Conservation (phyloP, 139 green algal species). For the Axilococcus clingmanii region DNA sequence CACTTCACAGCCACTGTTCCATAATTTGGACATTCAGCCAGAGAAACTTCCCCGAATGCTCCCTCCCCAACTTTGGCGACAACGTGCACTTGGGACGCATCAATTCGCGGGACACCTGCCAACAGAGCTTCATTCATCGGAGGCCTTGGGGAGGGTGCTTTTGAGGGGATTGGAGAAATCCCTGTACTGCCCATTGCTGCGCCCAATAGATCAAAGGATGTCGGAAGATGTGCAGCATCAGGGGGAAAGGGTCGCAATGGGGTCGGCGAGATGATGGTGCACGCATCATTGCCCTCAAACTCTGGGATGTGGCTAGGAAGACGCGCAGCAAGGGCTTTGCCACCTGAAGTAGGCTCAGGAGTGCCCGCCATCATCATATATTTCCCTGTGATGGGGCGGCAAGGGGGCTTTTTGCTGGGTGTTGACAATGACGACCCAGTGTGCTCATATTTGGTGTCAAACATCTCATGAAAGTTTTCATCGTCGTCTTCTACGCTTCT, state of each 20-base stretch:
- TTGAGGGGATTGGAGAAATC: neutral
- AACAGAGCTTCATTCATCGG: neutral
- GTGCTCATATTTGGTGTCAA: slow-evolving; percentile 20
- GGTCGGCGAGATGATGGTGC: slow-evolving; percentile 8
- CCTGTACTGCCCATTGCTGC: slow-evolving; percentile 1
- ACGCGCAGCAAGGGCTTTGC: neutral
- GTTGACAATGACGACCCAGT: neutral
- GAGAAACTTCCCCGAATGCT: slow-evolving; percentile 68
- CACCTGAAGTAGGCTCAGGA: slow-evolving; percentile 5
- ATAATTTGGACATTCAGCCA: slow-evolving; percentile 51
- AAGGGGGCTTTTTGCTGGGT: neutral
- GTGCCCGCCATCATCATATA: neutral
- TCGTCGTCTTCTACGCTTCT: too few relatives aligned
- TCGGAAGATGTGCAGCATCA: slow-evolving; percentile 17
- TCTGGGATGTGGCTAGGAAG: slow-evolving; percentile 37
- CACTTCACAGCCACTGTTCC: slow-evolving; percentile 72
- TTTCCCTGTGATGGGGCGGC: neutral
- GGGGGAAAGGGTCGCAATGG: slow-evolving; percentile 6
- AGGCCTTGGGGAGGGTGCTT: neutral
- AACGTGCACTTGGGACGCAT: slow-evolving; percentile 32
- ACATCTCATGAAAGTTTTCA: slow-evolving; percentile 26
- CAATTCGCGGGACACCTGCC: neutral
- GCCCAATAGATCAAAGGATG: slow-evolving; percentile 22
- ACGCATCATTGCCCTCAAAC: slow-evolving; percentile 23
- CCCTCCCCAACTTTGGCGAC: slow-evolving; percentile 66